Base-by-base conservation (phyloP, 208 protist species). In the Trypanosoma rangeli region DNA sequence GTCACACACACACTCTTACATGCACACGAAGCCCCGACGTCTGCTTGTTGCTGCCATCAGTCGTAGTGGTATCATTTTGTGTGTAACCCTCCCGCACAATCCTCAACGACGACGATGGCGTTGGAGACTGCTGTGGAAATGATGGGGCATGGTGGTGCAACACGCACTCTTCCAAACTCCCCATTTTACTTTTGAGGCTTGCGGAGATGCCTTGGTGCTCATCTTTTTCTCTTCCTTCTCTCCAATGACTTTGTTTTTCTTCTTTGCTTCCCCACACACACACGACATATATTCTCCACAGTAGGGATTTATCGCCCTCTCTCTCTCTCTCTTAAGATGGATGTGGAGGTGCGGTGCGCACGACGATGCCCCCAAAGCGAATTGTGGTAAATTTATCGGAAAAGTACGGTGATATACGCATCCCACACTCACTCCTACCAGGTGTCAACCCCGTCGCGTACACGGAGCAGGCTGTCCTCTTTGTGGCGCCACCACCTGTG, bases 301-400 rank as follows among this genome's bases (percentile, higher is more conserved):
- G 8, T 46, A 46, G 8, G 13, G 42, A 1, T 20, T 18, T 1
- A 46, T 46, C 42, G 5, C 42, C 13, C 15, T 1, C 42, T 46
- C 31, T 9, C 2, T 20, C 16, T 60, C 16, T 18, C 3, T 24
- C 1, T 18, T 0, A 50, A 18, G 33, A 24, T 60, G 35, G 1
- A 60, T 60, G 9, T 16, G 55, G 33, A 8, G 8, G 4, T 22
- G 9, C 4, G 5, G 24, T 48, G 49, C 10, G 46, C 18, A 37
- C 31, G 35, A 54, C 10, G 1, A 71, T 71, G 67, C 67, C 57
- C 28, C 9, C 18, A n/a, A 64, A 73, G 26, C 58, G 60, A 31
- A 52, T 73, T 48, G 49, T 60, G 5, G 68, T 73, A n/a, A 73
- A 73, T 73, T 42, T 73, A 28, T 65, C 37, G 1, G 70, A 75